These are phyloP conservation scores for Polygonum maritimum DNA, from an alignment of 148 eudicot genomes.

Conservation along the genomic window DNA sequence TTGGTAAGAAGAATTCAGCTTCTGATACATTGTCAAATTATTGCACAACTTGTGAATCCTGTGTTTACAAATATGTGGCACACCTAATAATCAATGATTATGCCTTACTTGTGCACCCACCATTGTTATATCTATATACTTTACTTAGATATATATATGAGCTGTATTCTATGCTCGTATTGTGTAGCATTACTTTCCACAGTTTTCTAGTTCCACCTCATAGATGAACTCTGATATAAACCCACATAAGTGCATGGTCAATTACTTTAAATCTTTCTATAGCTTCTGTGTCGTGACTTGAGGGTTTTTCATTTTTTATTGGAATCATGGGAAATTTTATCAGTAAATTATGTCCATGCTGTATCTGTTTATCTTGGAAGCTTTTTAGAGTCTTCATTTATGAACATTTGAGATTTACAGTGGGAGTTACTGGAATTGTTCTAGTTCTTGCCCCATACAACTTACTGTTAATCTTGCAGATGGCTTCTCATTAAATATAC, in stretches of 20 bases:
- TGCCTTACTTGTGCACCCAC: not conserved
- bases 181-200: not conserved
- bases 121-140: not conserved
- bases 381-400: not conserved
- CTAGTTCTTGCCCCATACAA: not conserved
- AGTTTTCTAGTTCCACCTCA: not conserved
- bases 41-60: not conserved
- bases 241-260: not conserved
- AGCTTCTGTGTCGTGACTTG: not conserved
- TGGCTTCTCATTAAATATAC: not conserved
- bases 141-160: not conserved
- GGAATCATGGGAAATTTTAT: not conserved
- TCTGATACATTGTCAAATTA: not conserved
- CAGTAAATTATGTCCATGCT: not conserved
- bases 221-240: not conserved
- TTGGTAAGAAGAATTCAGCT: slow-evolving; percentile 41
- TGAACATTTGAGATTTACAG: not conserved
- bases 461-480: not conserved
- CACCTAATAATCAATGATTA: not conserved
- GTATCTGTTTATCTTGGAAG: not conserved
- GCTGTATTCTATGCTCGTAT: no score
- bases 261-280: no score
- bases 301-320: not conserved
- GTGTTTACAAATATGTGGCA: not conserved
- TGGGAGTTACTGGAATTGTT: not conserved